These are phyloP conservation scores for Phytophthora chlamydospora DNA, from an alignment of 352 stramenopile species.

Conservation along the genomic window DNA sequence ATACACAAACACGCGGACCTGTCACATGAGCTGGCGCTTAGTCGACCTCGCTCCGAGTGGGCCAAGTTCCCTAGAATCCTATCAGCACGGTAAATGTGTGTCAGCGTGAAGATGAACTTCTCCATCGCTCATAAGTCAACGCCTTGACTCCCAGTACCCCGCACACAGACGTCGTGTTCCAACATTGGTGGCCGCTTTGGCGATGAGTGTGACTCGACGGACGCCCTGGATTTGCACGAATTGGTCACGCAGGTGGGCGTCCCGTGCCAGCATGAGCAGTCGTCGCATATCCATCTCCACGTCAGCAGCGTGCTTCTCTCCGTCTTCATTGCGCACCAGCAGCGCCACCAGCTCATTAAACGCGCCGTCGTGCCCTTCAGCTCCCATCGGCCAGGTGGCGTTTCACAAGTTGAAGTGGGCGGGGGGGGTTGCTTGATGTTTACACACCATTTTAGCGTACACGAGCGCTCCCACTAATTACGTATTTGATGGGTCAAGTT, in stretches of 20 bases:
- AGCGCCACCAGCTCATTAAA: slow-evolving; percentile 69
- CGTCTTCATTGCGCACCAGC: slow-evolving; percentile 56
- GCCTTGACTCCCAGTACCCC: slow-evolving; percentile 21
- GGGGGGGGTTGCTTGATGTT: no score
- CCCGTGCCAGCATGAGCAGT: slow-evolving; percentile 61
- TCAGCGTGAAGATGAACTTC: no score
- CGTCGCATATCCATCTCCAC: slow-evolving; percentile 54
- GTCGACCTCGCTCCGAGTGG: slow-evolving; percentile 50
- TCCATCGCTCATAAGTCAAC: no score
- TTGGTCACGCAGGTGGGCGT: slow-evolving; percentile 52
- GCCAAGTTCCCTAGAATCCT: slow-evolving; percentile 76
- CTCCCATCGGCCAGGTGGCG: slow-evolving; percentile 4
- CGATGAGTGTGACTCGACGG: slow-evolving; percentile 48
- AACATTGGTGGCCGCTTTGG: slow-evolving; percentile 22
- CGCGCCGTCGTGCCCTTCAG: slow-evolving; percentile 7
- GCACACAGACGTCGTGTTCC: slow-evolving; percentile 40
- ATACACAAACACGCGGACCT: slow-evolving; percentile 28
- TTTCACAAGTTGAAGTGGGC: neutral
- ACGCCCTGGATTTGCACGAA: slow-evolving; percentile 70
- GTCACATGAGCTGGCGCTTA: slow-evolving; percentile 70
- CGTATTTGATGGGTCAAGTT: no score
- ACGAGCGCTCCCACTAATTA: no score
- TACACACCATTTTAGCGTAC: no score
- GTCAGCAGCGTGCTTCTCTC: slow-evolving; percentile 43
- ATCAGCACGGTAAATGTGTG: slow-evolving; percentile 1